phyloP scores from a whole-genome alignment of 495 filamentous ascomycete genomes.

The Arthonia radiata region DNA sequence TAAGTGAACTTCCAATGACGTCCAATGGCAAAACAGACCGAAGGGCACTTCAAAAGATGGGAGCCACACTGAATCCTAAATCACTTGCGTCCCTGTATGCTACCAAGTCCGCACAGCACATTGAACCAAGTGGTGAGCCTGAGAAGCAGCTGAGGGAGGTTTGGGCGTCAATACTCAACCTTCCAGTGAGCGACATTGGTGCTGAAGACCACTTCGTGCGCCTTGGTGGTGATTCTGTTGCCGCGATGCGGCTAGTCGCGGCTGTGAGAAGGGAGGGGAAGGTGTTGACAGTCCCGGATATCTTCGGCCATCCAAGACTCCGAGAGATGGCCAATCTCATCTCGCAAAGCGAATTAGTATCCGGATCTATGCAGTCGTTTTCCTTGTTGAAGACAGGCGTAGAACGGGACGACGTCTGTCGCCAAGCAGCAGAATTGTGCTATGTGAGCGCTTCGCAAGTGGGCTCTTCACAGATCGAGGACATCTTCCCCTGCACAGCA shows the following conservation, averaged over 20 bases:
- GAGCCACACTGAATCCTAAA: conserved; percentile 4
- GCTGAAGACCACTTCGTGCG: conserved; percentile 22
- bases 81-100: conserved; percentile 4
- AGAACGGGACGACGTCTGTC: no score
- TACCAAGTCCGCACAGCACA: not conserved
- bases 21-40: conserved; percentile 5
- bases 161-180: conserved; percentile 3
- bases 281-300: conserved; percentile 18
- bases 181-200: conserved; percentile 3
- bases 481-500: conserved; percentile 35
- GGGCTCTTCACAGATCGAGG: no score
- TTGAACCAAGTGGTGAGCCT: conserved; percentile 2
- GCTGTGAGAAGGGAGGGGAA: conserved; percentile 10
- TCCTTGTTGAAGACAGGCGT: no score
- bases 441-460: no score
- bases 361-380: no score
- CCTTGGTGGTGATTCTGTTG: conserved; percentile 76
- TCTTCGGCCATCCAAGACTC: conserved; percentile 19
- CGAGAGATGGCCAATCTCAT: conserved; percentile 15
- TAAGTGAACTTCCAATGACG: conserved; percentile 5
- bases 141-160: conserved; percentile 6
- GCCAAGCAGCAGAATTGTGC: no score
- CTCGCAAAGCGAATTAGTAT: no score
- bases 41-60: conserved; percentile 3
- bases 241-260: conserved; percentile 48